phyloP scores from a whole-genome alignment of 73 alveolate genomes.

The Breviolum minutum region DNA sequence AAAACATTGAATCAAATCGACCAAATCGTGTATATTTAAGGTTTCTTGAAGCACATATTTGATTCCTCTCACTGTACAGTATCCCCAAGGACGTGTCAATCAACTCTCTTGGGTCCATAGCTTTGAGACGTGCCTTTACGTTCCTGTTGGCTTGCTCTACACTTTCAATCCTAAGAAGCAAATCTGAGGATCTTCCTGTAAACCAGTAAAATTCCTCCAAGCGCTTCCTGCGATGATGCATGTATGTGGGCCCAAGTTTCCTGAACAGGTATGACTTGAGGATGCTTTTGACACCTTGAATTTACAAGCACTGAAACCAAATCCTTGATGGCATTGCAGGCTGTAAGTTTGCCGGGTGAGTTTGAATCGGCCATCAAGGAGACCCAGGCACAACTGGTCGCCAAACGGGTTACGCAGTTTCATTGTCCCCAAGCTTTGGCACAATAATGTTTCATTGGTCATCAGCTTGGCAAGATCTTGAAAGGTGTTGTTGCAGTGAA shows the following conservation, averaged over 20 bases:
- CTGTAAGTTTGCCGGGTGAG: slow-evolving; percentile 42
- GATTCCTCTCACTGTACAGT: no score
- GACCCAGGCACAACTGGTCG: slow-evolving; percentile 33
- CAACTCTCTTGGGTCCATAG: no score
- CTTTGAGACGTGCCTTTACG: no score
- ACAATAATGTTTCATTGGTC: not conserved
- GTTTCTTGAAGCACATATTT: no score
- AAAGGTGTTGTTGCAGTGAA: not conserved
- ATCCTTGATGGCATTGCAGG: not conserved
- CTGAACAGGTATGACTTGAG: not conserved
- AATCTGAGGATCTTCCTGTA: no score
- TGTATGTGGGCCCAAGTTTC: not conserved
- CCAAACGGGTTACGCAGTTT: not conserved
- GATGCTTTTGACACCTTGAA: not conserved
- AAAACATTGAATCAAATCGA: no score
- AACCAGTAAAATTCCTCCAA: not conserved
- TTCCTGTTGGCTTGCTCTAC: no score
- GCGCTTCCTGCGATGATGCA: not conserved
- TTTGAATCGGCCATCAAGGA: slow-evolving; percentile 90
- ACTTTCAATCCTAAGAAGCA: no score
- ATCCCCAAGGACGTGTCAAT: no score
- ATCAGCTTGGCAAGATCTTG: not conserved
- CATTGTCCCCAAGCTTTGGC: no score
- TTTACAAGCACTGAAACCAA: not conserved
- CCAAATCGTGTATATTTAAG: no score